Evolutionary conservation across 169 alveolate species (phyloP).

Genomic region (Cryptosporidium sp.): DNA sequence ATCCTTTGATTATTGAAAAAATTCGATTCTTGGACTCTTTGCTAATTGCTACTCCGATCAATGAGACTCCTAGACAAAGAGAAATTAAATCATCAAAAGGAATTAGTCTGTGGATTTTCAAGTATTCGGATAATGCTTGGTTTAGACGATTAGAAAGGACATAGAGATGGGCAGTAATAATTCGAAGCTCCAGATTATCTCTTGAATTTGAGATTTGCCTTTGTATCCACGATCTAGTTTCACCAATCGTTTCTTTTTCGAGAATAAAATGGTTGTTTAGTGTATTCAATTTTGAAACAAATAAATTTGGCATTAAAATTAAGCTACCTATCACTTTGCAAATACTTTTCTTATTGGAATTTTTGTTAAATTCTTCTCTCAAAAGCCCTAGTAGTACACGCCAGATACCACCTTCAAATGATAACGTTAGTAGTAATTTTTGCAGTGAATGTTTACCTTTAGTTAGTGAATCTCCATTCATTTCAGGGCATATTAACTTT

Average conservation of each 20-base stretch:
- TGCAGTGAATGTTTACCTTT: slow-evolving; percentile 22
- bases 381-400: slow-evolving; percentile 45
- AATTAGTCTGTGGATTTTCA: slow-evolving; percentile 29
- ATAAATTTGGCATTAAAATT: slow-evolving; percentile 41
- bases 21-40: slow-evolving; percentile 56
- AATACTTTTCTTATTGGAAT: slow-evolving; percentile 27
- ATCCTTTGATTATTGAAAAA: slow-evolving; percentile 55
- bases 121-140: slow-evolving; percentile 45
- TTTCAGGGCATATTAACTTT: slow-evolving; percentile 47
- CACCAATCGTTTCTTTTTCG: slow-evolving; percentile 70
- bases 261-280: slow-evolving; percentile 3
- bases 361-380: slow-evolving; percentile 53
- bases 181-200: slow-evolving; percentile 11
- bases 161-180: slow-evolving; percentile 58
- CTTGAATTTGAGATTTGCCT: slow-evolving; percentile 40
- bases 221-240: slow-evolving; percentile 74
- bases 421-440: slow-evolving; percentile 26
- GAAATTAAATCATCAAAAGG: slow-evolving; percentile 55
- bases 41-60: slow-evolving; percentile 37
- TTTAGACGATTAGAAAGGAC: slow-evolving; percentile 61
- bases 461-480: slow-evolving; percentile 8
- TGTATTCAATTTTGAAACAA: not conserved
- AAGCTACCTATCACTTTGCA: slow-evolving; percentile 34
- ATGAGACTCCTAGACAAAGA: slow-evolving; percentile 49
- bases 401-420: slow-evolving; percentile 74